These are phyloP conservation scores for Brassica cretica DNA, from an alignment of 345 rosid species.

Conservation along the genomic window DNA sequence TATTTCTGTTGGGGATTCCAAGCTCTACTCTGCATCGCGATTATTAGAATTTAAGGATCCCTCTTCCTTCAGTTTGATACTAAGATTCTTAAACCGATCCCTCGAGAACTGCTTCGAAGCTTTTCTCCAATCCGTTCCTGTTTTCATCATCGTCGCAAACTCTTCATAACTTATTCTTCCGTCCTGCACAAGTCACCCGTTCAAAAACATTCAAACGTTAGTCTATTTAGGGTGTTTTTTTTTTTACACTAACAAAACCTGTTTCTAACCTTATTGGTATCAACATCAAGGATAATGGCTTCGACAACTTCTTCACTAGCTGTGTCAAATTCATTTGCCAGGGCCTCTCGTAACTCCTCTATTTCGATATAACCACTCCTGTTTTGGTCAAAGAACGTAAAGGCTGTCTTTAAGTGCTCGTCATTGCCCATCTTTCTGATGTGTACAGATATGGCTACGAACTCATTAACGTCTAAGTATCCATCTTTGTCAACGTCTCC, in stretches of 20 bases:
- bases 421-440: conserved; percentile 85
- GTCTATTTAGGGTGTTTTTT: background rate
- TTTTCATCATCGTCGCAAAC: conserved; percentile 92
- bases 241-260: background rate
- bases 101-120: conserved; percentile 93
- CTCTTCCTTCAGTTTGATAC: conserved; percentile 73
- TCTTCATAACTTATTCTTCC: conserved; percentile 92
- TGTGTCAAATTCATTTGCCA: conserved; percentile 67
- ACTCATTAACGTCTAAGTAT: conserved; percentile 71
- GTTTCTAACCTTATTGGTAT: conserved; percentile 74
- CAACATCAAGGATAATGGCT: conserved; percentile 92
- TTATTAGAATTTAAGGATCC: conserved; percentile 59
- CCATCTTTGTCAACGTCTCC: conserved; percentile 91
- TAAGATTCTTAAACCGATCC: conserved; percentile 84
- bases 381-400: conserved; percentile 72
- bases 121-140: conserved; percentile 97
- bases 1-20: background rate
- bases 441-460: conserved; percentile 89
- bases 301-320: conserved; percentile 68
- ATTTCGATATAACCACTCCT: conserved; percentile 80
- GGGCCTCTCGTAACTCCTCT: conserved; percentile 75
- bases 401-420: conserved; percentile 85
- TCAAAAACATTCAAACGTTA: conserved; percentile 1
- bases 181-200: conserved; percentile 49
- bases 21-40: conserved; percentile 34